Evolutionary conservation across 768 basidiomycete species (phyloP), one percentile per base, ranked within the genome.

Genomic region (Cyclocybe aegerita): DNA sequence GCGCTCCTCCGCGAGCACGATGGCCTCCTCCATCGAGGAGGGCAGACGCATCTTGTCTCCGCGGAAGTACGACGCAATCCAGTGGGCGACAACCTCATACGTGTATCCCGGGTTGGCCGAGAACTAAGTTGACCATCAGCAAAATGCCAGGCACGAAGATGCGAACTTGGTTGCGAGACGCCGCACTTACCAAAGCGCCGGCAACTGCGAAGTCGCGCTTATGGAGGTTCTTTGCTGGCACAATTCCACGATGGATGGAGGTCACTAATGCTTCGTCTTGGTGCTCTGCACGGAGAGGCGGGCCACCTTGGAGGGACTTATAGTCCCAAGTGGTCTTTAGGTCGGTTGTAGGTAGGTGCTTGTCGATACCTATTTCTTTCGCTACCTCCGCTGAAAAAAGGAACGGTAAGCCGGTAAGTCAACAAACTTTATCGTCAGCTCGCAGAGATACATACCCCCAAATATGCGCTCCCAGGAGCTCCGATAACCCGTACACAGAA

Each of bases 31-130:
- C 0, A 64, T 50, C 0, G 75, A 70, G 4, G 58, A 48, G 1
- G 83, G 78, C 3, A 85, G 59, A 1, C 65, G 67, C 70, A 85
- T 75, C 9, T 57, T 48, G 49, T 87, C 85, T 2, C 56, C 59
- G 0, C 76, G 72, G 56, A 86, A 83, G 58, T 82, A 82, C 4
- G 81, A 74, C 0, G 81, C 81, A 38, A 84, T 80, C 82, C 82
- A 85, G 56, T 85, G 83, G 0, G 83, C 70, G 3, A 62, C 64
- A 2, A 78, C 74, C 64, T 85, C 83, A 47, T 59, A 74, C 0
- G 72, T 61, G 48, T 84, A 82, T 9, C 80, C 77, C 32, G 70
- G 70, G 55, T 82, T 79, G 0, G 77, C 69, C 1, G 78, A 74
- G 52, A 82, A 77, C 82, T 84, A 52, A 11, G 5, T 23, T 23